Conservation (phyloP, 1,284 basidiomycete species). For the Ustilago tritici region DNA sequence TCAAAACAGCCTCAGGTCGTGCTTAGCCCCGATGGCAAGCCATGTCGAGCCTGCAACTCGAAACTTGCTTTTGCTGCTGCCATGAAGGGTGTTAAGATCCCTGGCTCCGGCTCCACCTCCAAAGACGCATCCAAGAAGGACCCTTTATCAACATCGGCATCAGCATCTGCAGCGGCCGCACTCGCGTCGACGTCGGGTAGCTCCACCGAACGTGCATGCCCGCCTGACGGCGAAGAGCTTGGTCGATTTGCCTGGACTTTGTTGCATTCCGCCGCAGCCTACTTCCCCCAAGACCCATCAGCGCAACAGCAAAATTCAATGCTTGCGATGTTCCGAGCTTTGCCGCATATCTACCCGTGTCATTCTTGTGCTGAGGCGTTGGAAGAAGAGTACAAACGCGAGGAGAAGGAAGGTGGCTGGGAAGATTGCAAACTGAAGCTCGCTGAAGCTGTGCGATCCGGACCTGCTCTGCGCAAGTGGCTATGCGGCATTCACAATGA, state of each 20-base stretch:
- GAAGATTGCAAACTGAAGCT: constrained; percentile 37
- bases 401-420: constrained; percentile 46
- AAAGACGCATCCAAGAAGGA: neutral
- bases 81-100: constrained; percentile 46
- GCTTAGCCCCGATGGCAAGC: constrained; percentile 68
- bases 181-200: constrained; percentile 2
- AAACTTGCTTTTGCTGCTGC: constrained; percentile 65
- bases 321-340: constrained; percentile 54
- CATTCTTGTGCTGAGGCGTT: constrained; percentile 61
- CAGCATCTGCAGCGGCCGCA: constrained; percentile 11
- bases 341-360: constrained; percentile 66
- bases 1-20: constrained; percentile 46
- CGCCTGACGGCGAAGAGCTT: constrained; percentile 65
- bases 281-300: constrained; percentile 61
- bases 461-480: constrained; percentile 54
- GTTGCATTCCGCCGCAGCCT: constrained; percentile 64
- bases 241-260: constrained; percentile 66
- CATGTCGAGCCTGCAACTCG: constrained; percentile 67
- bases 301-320: constrained; percentile 57
- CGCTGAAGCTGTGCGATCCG: constrained; percentile 36
- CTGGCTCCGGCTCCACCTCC: neutral
- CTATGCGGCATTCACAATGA: constrained; percentile 67
- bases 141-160: constrained; percentile 3
- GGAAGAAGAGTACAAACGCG: constrained; percentile 50
- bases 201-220: constrained; percentile 35